Conservation (phyloP, 78 protist species). For the Dictyostelium capitatum region DNA sequence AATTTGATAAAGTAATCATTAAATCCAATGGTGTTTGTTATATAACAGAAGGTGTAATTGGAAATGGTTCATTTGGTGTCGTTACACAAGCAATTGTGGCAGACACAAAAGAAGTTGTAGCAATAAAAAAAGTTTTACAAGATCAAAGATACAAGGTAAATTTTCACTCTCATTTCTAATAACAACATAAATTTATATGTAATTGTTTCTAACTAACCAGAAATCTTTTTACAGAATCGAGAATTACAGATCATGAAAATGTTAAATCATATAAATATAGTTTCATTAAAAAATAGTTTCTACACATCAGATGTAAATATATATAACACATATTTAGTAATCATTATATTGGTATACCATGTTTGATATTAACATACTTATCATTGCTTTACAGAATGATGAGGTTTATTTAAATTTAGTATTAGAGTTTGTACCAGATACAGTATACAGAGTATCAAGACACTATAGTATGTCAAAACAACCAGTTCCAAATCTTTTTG, state of each 20-base stretch:
- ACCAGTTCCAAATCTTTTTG: conserved; percentile 90
- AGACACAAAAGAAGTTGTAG: conserved; percentile 95
- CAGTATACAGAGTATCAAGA: conserved; percentile 92
- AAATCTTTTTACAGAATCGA: conserved; percentile 90
- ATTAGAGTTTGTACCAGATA: conserved; percentile 98
- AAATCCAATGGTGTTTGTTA: conserved; percentile 84
- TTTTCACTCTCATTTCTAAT: background rate
- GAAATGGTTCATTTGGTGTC: conserved; percentile 99
- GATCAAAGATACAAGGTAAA: conserved; percentile 98
- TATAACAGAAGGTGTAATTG: conserved; percentile 92
- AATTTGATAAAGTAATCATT: conserved; percentile 79
- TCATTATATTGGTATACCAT: too few species aligned
- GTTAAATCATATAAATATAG: conserved; percentile 96
- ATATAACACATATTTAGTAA: background rate
- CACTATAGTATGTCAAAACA: conserved; percentile 89
- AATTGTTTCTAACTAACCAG: too few species aligned
- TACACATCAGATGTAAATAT: conserved; percentile 78
- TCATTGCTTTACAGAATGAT: conserved; percentile 69
- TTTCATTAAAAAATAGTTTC: conserved; percentile 93
- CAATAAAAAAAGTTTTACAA: conserved; percentile 99
- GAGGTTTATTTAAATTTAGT: conserved; percentile 99
- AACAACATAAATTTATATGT: too few species aligned
- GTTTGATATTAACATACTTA: background rate
- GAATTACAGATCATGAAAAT: conserved; percentile 98
- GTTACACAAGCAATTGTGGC: conserved; percentile 94